Conservation (phyloP, 2,329 filamentous ascomycete genomes). For the Fusarium mangiferae region DNA sequence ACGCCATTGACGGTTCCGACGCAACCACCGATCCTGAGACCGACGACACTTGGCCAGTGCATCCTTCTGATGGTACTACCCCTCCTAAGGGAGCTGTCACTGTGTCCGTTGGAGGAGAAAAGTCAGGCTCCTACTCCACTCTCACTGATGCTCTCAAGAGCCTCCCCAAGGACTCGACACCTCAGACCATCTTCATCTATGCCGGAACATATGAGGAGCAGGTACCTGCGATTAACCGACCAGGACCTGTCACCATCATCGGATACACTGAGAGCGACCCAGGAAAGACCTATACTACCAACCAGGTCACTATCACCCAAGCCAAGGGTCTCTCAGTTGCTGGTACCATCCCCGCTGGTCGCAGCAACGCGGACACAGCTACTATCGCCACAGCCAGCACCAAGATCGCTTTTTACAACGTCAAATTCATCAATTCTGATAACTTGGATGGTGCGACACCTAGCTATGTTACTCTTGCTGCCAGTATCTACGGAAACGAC, state of each 20-base stretch:
- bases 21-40: conserved; percentile 23
- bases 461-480: conserved; percentile 36
- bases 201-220: conserved; percentile 58
- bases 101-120: conserved; percentile 49
- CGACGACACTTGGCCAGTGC: conserved; percentile 19
- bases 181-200: conserved; percentile 56
- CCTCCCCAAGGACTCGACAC: conserved; percentile 46
- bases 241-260: conserved; percentile 54
- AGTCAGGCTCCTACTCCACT: conserved; percentile 42
- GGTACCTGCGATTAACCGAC: conserved; percentile 50
- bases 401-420: conserved; percentile 55
- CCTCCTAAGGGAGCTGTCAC: conserved; percentile 55
- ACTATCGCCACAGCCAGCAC: conserved; percentile 42
- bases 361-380: conserved; percentile 38
- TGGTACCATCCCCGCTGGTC: conserved; percentile 40
- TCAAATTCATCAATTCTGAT: conserved; percentile 55
- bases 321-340: conserved; percentile 30
- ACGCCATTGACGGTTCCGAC: conserved; percentile 6
- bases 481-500: conserved; percentile 49
- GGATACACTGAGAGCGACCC: conserved; percentile 57
- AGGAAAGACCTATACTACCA: conserved; percentile 58
- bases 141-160: conserved; percentile 46
- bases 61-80: conserved; percentile 53
- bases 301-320: conserved; percentile 62
- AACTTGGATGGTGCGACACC: conserved; percentile 26